Base-by-base conservation (phyloP, 140 eudicot species). In the Anethum foeniculum region DNA sequence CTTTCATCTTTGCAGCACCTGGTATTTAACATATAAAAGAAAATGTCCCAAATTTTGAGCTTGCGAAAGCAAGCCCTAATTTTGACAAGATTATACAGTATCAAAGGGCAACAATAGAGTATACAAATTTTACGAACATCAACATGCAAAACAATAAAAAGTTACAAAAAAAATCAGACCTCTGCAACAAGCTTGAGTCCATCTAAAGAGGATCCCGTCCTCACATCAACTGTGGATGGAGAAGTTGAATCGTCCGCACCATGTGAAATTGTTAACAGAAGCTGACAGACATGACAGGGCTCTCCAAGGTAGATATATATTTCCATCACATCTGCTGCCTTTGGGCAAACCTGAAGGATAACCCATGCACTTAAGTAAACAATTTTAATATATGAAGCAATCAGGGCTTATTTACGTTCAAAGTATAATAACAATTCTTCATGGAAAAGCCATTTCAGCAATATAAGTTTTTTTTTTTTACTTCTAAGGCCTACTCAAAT, bases 261-360 rank as follows among this genome's bases (percentile, higher is more conserved):
- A 86, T 94, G 99, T 76, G 97, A 90, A 81, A 92, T 81, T 79
- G 99, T 94, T 80, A 94, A 93, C 82, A 94, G 97, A 86, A 94
- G 93, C 91, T 94, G 91, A 82, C 92, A 88, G 84, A 89, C 97
- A 89, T 94, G 99, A 80, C 97, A 94, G 60, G 99, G 97, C 88
- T 92, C 97, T 34, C 97, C 90, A 62, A 94, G 97, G 85, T 89
- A 88, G 79, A 94, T 88, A 85, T 89, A 92, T 64, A 94, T 86
- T 82, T 94, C 99, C 90, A 90, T 90, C 79, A 92, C 97, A 89
- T 94, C 97, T 39, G 97, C 95, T 36, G 85, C 92, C 86, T 92
- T 95, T 47, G 99, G 90, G 76, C 91, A 88, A 80, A 94, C 95
- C 99, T 94, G 88, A 68, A n/a, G 49, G 5, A 76, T 71, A 69